Evolutionary conservation across 179 eudicot species (phyloP), one percentile per base, ranked within the genome.

Genomic region (Amaranthus tricolor): DNA sequence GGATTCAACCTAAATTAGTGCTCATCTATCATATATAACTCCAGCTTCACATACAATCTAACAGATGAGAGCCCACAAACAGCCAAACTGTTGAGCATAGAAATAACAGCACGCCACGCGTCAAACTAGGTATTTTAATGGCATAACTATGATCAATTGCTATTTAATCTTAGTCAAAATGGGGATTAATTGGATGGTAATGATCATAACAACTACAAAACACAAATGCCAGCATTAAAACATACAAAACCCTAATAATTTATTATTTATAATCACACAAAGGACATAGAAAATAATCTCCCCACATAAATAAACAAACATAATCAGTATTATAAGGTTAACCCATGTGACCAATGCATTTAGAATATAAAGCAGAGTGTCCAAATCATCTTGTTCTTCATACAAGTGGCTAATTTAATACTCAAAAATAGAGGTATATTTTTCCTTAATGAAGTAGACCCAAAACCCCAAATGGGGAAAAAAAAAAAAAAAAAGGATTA

Each of bases 331-430:
- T 44, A 80, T 80, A 70, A 62, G 71, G 19, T 60, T n/a, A 58
- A 63, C 71, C 86, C 81, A 83, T 78, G 86, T 84, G 82, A 73
- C 17, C 19, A 43, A 47, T 19, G 58, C 70, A 73, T 47, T 53
- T 72, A 80, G 77, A 75, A 75, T 58, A 78, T 67, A 44, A 74
- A 83, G 68, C 70, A 76, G 70, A 44, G 66, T 83, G 86, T 80
- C 79, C 68, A 70, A 61, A 70, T 75, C 82, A 71, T 62, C 69
- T 62, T 80, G 70, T 76, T 66, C 11, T 67, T 64, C 76, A 70
- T 47, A 17, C 31, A 74, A 73, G 49, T 77, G 31, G 65, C 71
- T 62, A 64, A 43, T 47, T 77, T 73, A 15, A 58, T 4, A 72
- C 63, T 21, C 43, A 10, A 43, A 80, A 75, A 59, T 71, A 48